Conservation (phyloP, 768 basidiomycete genomes). For the Lactarius psammicola region DNA sequence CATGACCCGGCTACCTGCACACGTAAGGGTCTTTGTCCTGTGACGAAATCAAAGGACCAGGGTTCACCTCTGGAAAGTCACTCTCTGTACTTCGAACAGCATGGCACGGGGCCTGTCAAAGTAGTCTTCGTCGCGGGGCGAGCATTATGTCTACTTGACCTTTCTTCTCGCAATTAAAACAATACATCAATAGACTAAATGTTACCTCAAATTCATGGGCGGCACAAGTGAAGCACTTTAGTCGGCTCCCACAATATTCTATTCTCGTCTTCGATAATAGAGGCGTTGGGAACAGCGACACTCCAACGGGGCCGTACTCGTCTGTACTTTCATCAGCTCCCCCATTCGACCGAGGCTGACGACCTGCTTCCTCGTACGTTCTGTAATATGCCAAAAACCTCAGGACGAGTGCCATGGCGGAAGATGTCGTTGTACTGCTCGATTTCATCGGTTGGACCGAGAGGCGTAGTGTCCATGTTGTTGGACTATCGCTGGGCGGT, state of each 20-base stretch:
- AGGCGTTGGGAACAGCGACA: constrained; percentile 73
- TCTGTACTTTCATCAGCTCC: constrained; percentile 37
- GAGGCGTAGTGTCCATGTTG: constrained; percentile 60
- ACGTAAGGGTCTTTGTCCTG: constrained; percentile 74
- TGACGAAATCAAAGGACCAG: constrained; percentile 50
- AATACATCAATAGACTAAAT: constrained; percentile 47
- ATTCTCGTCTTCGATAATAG: constrained; percentile 81
- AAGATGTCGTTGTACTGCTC: constrained; percentile 64
- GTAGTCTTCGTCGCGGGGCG: constrained; percentile 78
- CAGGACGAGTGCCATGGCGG: constrained; percentile 77
- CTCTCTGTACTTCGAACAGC: constrained; percentile 77
- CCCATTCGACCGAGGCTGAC: background rate
- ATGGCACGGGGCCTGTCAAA: constrained; percentile 64
- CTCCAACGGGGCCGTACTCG: constrained; percentile 77
- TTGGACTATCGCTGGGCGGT: constrained; percentile 76
- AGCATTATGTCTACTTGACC: background rate
- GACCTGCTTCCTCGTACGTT: constrained; percentile 1
- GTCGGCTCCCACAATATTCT: constrained; percentile 50
- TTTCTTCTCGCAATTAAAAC: background rate
- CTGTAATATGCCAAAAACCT: constrained; percentile 2
- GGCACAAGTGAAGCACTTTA: constrained; percentile 64
- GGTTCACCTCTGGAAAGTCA: constrained; percentile 56
- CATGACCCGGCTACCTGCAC: constrained; percentile 62
- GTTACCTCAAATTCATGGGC: constrained; percentile 62
- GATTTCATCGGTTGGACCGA: constrained; percentile 71